Conservation (phyloP, 768 basidiomycete species). For the Boletus tomentosulus region DNA sequence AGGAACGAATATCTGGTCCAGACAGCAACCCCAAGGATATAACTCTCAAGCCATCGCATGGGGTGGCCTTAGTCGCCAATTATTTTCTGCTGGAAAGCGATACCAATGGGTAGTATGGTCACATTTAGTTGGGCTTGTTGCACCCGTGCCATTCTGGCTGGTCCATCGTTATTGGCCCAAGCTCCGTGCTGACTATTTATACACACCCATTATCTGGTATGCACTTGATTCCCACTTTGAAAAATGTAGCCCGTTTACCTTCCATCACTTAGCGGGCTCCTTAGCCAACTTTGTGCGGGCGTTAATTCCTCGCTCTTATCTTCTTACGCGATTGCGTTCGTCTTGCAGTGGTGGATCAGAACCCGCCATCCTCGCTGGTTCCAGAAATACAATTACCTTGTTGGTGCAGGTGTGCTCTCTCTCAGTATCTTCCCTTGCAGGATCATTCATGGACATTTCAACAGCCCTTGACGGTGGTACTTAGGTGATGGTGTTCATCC, state of each 20-base stretch:
- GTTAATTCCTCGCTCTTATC: slow-evolving; percentile 24
- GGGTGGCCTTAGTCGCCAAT: slow-evolving; percentile 35
- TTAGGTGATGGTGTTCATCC: slow-evolving; percentile 53
- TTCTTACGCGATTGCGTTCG: slow-evolving; percentile 22
- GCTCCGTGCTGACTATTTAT: slow-evolving; percentile 24
- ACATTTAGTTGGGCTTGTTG: slow-evolving; percentile 30
- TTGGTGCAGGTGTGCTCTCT: slow-evolving; percentile 37
- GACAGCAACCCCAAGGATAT: slow-evolving; percentile 27
- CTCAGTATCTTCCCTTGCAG: background rate
- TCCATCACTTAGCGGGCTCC: background rate
- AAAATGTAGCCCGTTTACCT: background rate
- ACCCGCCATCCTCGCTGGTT: slow-evolving; percentile 36
- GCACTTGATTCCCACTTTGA: background rate
- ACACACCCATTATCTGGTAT: slow-evolving; percentile 28
- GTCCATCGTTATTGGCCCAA: slow-evolving; percentile 35
- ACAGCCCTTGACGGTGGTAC: slow-evolving; percentile 36
- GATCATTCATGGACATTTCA: background rate
- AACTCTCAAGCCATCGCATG: slow-evolving; percentile 36
- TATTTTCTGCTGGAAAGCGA: slow-evolving; percentile 30
- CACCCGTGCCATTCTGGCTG: slow-evolving; percentile 42
- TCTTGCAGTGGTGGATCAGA: slow-evolving; percentile 38
- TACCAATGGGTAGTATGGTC: slow-evolving; percentile 41
- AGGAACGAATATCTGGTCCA: slow-evolving; percentile 42
- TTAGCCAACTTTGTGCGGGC: slow-evolving; percentile 19
- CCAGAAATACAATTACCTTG: slow-evolving; percentile 35